Evolutionary conservation across 192 early-diverging fungal species (phyloP).

Genomic region (Mortierella antarctica): DNA sequence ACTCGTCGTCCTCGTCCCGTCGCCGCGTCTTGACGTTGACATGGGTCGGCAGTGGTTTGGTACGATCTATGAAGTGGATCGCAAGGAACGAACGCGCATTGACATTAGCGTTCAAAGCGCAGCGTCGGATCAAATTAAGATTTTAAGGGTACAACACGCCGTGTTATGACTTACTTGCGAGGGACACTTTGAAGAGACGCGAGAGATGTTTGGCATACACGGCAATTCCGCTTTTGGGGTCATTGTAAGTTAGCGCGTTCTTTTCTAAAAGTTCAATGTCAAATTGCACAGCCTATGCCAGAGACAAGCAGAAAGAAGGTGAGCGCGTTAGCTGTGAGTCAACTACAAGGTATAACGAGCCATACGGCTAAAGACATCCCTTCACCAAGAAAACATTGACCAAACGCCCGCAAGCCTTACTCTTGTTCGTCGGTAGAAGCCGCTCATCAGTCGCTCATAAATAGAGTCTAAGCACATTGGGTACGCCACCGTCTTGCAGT

Average conservation of each 20-base stretch:
- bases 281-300: conserved; percentile 67
- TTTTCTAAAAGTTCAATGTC: conserved; percentile 73
- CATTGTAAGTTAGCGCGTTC: conserved; percentile 77
- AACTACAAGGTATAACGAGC: not conserved
- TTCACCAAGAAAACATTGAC: not conserved
- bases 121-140: not conserved
- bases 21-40: conserved; percentile 24
- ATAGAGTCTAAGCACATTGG: conserved; percentile 77
- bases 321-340: not conserved
- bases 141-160: not conserved
- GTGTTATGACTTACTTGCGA: conserved; percentile 48
- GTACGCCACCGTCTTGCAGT: conserved; percentile 72
- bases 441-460: conserved; percentile 61
- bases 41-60: conserved; percentile 31
- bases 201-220: conserved; percentile 57
- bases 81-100: too few relatives aligned
- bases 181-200: conserved; percentile 54
- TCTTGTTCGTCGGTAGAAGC: conserved; percentile 70
- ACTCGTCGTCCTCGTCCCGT: conserved; percentile 46
- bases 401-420: conserved; percentile 23
- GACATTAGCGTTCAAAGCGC: too few relatives aligned
- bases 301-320: not conserved
- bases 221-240: conserved; percentile 56
- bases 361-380: not conserved
- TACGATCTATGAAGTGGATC: conserved; percentile 23